Evolutionary conservation across 2,329 filamentous ascomycete genomes (phyloP), one percentile per base, ranked within the genome.

Genomic region (Colletotrichum noveboracense): DNA sequence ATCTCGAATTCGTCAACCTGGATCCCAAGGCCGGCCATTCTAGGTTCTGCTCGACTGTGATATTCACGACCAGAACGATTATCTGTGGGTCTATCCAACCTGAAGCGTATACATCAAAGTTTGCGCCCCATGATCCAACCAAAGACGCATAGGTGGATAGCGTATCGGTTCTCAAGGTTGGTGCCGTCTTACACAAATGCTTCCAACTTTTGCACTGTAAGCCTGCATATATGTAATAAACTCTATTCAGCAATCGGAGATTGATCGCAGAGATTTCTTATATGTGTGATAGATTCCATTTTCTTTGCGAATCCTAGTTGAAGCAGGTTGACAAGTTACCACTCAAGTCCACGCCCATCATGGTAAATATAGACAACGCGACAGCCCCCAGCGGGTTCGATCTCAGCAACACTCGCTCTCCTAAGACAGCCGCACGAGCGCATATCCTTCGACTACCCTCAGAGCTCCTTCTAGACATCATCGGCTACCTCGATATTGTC

Each of bases 251-350:
- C 18, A 43, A 43, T 43, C 0, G 18, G 38, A 43, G 8, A 43
- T 43, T n/a, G 16, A 10, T 3, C 38, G 3, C 38, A 43, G 18
- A 43, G 5, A n/a, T n/a, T 43, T 8, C 7, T n/a, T 43, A 1
- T 43, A n/a, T n/a, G 38, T 0, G 1, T n/a, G 0, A 1, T 43
- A 43, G 18, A 43, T 43, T 43, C 38, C 18, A n/a, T 0, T n/a
- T 43, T 43, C 18, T n/a, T n/a, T 6, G 0, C 38, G 9, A n/a
- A 6, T 18, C 5, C 0, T 3, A 18, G 8, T 43, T 10, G 38
- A 43, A 48, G 10, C 43, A 21, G 43, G n/a, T 13, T 52, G 43
- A 21, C 0, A 1, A 52, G 3, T 21, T 52, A 21, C 43, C 43
- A 48, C n/a, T 5, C 6, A 52, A 21, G 10, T 21, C n/a, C 43